These are phyloP conservation scores for Verticillium alfalfae DNA, from an alignment of 2,329 filamentous ascomycete species.

Conservation along the genomic window DNA sequence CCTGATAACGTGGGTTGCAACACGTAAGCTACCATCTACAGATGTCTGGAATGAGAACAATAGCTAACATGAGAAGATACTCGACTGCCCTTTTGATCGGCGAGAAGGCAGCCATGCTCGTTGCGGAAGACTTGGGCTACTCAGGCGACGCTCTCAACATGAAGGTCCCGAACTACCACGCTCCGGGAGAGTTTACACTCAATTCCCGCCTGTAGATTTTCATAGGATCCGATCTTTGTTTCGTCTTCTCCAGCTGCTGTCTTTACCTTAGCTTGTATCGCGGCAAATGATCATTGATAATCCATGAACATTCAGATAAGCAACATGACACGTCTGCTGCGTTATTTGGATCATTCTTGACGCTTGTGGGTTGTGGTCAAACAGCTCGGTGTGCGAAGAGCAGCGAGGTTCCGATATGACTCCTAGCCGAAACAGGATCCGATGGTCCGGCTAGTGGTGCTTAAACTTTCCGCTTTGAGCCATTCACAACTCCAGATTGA, in stretches of 20 bases:
- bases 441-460: too few relatives aligned
- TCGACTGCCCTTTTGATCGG: slow-evolving; percentile 69
- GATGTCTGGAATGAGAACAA: background rate
- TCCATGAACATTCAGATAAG: too few relatives aligned
- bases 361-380: too few relatives aligned
- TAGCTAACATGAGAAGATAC: slow-evolving; percentile 36
- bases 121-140: slow-evolving; percentile 70
- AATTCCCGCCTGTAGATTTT: slow-evolving; percentile 31
- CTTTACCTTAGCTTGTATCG: background rate
- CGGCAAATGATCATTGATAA: too few relatives aligned
- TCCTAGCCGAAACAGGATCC: too few relatives aligned
- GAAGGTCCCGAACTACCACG: slow-evolving; percentile 63
- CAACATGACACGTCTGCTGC: too few relatives aligned
- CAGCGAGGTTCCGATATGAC: too few relatives aligned
- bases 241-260: background rate
- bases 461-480: too few relatives aligned
- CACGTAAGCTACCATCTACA: slow-evolving; percentile 35
- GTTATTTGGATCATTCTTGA: too few relatives aligned
- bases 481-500: too few relatives aligned
- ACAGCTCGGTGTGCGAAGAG: too few relatives aligned
- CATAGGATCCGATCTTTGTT: background rate
- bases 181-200: slow-evolving; percentile 40
- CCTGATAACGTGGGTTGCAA: slow-evolving; percentile 73
- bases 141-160: slow-evolving; percentile 68
- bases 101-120: slow-evolving; percentile 66